phyloP scores from a whole-genome alignment of 805 yeast genomes.

The Kuraishia capsulata region DNA sequence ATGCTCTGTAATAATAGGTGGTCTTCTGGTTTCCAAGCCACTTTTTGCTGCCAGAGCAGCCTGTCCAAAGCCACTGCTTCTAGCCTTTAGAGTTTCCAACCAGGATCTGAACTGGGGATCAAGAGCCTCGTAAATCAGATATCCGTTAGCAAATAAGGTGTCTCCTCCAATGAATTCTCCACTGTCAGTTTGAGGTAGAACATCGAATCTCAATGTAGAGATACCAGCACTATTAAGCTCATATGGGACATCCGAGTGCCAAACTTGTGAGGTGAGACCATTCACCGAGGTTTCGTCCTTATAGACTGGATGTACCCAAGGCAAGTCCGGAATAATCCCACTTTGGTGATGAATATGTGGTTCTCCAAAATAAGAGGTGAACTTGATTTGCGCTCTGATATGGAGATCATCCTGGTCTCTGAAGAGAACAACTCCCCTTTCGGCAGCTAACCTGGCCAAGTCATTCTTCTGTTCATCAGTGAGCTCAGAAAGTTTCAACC shows the following conservation, averaged over 20 bases:
- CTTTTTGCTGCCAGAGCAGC: constrained; percentile 34
- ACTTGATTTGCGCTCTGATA: constrained; percentile 26
- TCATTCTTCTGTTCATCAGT: constrained; percentile 36
- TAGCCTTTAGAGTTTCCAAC: constrained; percentile 33
- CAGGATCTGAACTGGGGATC: constrained; percentile 38
- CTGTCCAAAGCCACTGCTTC: constrained; percentile 15
- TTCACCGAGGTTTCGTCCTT: constrained; percentile 11
- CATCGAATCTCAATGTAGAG: constrained; percentile 35
- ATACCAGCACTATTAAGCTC: constrained; percentile 38
- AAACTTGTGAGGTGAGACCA: constrained; percentile 13
- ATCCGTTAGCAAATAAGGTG: constrained; percentile 43
- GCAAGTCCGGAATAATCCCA: constrained; percentile 21
- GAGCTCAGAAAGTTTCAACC: constrained; percentile 30
- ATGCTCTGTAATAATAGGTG: constrained; percentile 43
- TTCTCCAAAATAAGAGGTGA: constrained; percentile 33
- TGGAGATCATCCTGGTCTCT: constrained; percentile 31
- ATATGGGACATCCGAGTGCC: constrained; percentile 41
- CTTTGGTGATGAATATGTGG: constrained; percentile 28
- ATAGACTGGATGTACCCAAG: constrained; percentile 26
- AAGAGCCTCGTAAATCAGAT: constrained; percentile 43
- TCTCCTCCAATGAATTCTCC: constrained; percentile 36
- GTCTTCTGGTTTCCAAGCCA: constrained; percentile 31
- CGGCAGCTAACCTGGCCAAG: constrained; percentile 36
- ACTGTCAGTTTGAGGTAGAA: constrained; percentile 23
- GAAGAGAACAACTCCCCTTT: constrained; percentile 41